Conservation (phyloP, 805 yeast species). For the Isabelozyma gotoi region DNA sequence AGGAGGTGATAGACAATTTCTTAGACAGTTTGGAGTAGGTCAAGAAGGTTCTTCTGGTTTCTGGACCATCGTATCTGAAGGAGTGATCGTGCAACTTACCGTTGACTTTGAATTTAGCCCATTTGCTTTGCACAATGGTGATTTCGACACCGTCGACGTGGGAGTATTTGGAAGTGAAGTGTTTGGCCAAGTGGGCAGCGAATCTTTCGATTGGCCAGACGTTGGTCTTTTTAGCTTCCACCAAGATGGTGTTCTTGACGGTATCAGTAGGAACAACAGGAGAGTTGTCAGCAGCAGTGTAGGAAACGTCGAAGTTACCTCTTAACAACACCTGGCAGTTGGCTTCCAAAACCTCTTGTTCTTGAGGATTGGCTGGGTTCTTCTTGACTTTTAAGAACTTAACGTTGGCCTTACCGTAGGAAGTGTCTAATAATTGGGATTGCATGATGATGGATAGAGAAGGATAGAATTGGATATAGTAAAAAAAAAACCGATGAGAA, state of each 20-base stretch:
- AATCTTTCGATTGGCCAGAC: constrained; percentile 91
- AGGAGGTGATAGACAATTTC: constrained; percentile 60
- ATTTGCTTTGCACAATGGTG: constrained; percentile 66
- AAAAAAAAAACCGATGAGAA: not conserved
- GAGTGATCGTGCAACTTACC: constrained; percentile 83
- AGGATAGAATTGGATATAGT: too few species aligned
- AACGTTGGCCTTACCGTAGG: constrained; percentile 92
- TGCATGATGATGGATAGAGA: constrained; percentile 1
- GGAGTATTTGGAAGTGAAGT: constrained; percentile 72
- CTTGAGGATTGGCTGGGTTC: constrained; percentile 67
- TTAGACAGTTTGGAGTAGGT: constrained; percentile 49
- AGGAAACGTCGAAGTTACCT: constrained; percentile 78
- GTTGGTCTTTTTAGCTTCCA: constrained; percentile 78
- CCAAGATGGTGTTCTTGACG: constrained; percentile 81
- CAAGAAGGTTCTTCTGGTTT: constrained; percentile 62
- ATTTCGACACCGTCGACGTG: constrained; percentile 76
- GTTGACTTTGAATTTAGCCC: constrained; percentile 75
- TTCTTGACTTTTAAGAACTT: constrained; percentile 87
- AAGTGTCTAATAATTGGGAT: constrained; percentile 42
- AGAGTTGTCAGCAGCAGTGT: constrained; percentile 84
- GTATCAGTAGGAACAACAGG: constrained; percentile 95
- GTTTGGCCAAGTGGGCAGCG: constrained; percentile 81
- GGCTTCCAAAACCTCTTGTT: constrained; percentile 84
- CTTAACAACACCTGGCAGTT: constrained; percentile 72
- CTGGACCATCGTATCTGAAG: constrained; percentile 81